These are phyloP conservation scores for Populus tremula DNA, from an alignment of 345 rosid genomes.

Conservation along the genomic window DNA sequence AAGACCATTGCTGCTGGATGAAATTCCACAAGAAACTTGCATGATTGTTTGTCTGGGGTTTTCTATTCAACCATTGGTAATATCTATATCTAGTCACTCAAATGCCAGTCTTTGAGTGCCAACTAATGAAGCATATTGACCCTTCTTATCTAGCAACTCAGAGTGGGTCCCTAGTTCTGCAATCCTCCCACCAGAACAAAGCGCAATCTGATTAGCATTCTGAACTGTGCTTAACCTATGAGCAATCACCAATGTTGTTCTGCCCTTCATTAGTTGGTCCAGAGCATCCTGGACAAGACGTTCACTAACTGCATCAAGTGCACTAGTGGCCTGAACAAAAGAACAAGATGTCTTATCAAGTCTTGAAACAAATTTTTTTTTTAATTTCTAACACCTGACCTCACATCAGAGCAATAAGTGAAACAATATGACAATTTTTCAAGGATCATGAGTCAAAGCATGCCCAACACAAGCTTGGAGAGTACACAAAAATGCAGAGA, in stretches of 20 bases:
- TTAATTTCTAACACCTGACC: not conserved
- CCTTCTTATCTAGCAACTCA: conserved; percentile 61
- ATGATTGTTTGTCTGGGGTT: not conserved
- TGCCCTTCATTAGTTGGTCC: conserved; percentile 77
- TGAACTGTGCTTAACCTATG: conserved; percentile 92
- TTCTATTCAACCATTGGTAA: not conserved
- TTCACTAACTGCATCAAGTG: conserved; percentile 88
- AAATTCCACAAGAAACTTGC: not conserved
- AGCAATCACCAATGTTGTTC: conserved; percentile 85
- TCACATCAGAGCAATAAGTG: not conserved
- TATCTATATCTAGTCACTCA: conserved; percentile 38
- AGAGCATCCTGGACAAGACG: conserved; percentile 83
- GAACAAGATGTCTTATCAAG: not conserved
- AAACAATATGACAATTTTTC: not conserved
- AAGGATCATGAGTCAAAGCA: not conserved
- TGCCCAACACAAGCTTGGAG: not conserved
- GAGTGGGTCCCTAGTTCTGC: conserved; percentile 83
- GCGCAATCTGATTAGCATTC: conserved; percentile 81
- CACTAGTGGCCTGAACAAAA: conserved; percentile 76
- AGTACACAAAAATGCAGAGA: not conserved
- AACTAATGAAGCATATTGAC: conserved; percentile 79
- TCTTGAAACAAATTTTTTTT: not conserved
- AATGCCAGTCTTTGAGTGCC: conserved; percentile 90
- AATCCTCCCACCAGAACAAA: conserved; percentile 68
- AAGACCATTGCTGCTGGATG: not conserved